Conservation (phyloP, 73 alveolate species). For the Effrenium voratum region DNA sequence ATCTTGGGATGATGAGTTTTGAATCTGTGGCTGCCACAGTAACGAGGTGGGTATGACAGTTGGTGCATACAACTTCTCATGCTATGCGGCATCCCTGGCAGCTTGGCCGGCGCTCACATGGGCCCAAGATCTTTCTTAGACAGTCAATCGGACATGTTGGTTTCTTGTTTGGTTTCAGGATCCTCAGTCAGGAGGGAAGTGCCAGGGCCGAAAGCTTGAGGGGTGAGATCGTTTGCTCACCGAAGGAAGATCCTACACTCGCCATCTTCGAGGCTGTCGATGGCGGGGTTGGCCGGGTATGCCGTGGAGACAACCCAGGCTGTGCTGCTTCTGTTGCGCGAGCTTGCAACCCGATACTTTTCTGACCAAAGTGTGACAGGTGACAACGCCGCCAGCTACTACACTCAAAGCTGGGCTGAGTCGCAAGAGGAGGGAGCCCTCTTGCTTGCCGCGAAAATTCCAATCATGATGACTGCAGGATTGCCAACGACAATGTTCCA, state of each 20-base stretch:
- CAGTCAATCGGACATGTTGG: no score
- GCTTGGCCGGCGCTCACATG: no score
- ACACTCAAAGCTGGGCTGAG: slow-evolving; percentile 18
- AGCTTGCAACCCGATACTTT: no score
- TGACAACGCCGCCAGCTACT: slow-evolving; percentile 60
- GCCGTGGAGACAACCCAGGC: slow-evolving; percentile 79
- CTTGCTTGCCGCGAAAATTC: background rate
- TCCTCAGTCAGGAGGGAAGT: background rate
- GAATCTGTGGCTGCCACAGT: background rate
- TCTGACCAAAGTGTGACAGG: slow-evolving; percentile 5
- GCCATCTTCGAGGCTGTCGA: slow-evolving; percentile 81
- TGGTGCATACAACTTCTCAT: background rate
- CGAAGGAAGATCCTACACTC: slow-evolving; percentile 81
- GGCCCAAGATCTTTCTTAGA: no score
- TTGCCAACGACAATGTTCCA: slow-evolving; percentile 86
- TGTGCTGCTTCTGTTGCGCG: background rate
- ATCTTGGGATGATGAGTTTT: background rate
- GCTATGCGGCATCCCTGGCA: slow-evolving; percentile 80
- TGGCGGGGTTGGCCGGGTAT: slow-evolving; percentile 60
- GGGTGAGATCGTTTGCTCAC: background rate
- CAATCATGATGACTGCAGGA: background rate
- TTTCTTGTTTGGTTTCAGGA: no score
- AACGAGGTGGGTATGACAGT: slow-evolving; percentile 9
- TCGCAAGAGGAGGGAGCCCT: slow-evolving; percentile 40
- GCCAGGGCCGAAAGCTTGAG: background rate